A percentile compares a stretch with the other conserved stretches of the same genome.
Conservation (phyloP, 768 basidiomycete genomes). For the Phanerochaete carnosa region DNA sequence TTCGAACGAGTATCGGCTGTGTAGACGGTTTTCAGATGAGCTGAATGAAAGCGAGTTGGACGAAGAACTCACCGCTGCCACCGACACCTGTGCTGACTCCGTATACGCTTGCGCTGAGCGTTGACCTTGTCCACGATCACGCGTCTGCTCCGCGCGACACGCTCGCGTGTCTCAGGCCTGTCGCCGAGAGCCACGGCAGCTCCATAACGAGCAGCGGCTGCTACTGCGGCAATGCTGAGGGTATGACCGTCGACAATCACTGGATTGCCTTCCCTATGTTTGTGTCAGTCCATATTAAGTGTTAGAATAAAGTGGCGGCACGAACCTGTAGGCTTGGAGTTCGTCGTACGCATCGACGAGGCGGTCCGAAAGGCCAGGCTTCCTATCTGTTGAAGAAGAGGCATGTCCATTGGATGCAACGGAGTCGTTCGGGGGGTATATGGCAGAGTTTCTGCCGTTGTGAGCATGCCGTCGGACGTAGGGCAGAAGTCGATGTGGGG, state of each 20-base stretch:
- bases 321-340: slow-evolving; percentile 62
- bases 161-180: too few relatives aligned
- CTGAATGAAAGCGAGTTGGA: slow-evolving; percentile 11
- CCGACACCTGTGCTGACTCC: slow-evolving; percentile 88
- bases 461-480: slow-evolving; percentile 1
- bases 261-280: slow-evolving; percentile 54
- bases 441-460: background rate
- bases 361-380: slow-evolving; percentile 41
- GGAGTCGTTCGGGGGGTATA: background rate
- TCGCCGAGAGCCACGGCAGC: slow-evolving; percentile 50
- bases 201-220: slow-evolving; percentile 66
- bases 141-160: too few relatives aligned
- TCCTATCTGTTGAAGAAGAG: slow-evolving; percentile 1
- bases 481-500: background rate
- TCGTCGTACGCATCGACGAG: slow-evolving; percentile 61
- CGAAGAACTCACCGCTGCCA: slow-evolving; percentile 51
- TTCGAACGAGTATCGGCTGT: slow-evolving; percentile 82
- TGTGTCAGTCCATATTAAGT: background rate
- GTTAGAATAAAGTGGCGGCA: background rate
- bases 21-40: slow-evolving; percentile 7
- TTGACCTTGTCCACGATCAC: too few relatives aligned
- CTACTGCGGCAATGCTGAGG: slow-evolving; percentile 73
- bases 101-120: too few relatives aligned
- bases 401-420: background rate
- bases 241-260: slow-evolving; percentile 66